Percentiles rank a stretch among this genome's conserved stretches.
phyloP scores from a whole-genome alignment of 2,329 filamentous ascomycete species.

The Colletotrichum sojae region DNA sequence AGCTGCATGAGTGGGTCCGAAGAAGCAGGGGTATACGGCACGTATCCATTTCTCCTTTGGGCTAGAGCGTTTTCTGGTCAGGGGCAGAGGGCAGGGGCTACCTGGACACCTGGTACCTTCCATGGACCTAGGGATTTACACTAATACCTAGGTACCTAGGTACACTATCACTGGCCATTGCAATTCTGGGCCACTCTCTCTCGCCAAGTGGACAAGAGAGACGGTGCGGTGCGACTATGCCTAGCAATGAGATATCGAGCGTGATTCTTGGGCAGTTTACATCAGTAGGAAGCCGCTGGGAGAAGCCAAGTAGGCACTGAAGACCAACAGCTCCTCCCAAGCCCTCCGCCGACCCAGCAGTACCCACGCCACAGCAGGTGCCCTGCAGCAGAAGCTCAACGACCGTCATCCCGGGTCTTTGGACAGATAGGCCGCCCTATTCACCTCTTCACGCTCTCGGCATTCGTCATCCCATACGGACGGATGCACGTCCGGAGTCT shows the following conservation, averaged over 20 bases:
- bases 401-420: too few species aligned
- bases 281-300: neutral
- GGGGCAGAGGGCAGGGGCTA: conserved; percentile 12
- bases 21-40: conserved; percentile 17
- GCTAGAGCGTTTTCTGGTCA: neutral
- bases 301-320: neutral
- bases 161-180: neutral
- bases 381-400: too few species aligned
- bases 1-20: conserved; percentile 4
- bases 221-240: neutral
- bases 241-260: neutral
- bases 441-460: too few species aligned
- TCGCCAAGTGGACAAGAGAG: neutral
- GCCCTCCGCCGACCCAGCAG: too few species aligned
- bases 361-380: too few species aligned
- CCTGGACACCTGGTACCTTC: neutral
- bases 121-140: too few species aligned
- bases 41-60: conserved; percentile 20
- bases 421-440: too few species aligned
- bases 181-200: conserved; percentile 6
- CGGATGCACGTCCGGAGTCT: neutral
- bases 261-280: neutral
- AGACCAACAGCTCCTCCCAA: neutral
- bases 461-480: too few species aligned
- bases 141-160: too few species aligned